A percentile compares a stretch with the other conserved stretches of the same genome.
Evolutionary conservation across 805 yeast genomes (phyloP).

Genomic region (Geotrichum ghanense): DNA sequence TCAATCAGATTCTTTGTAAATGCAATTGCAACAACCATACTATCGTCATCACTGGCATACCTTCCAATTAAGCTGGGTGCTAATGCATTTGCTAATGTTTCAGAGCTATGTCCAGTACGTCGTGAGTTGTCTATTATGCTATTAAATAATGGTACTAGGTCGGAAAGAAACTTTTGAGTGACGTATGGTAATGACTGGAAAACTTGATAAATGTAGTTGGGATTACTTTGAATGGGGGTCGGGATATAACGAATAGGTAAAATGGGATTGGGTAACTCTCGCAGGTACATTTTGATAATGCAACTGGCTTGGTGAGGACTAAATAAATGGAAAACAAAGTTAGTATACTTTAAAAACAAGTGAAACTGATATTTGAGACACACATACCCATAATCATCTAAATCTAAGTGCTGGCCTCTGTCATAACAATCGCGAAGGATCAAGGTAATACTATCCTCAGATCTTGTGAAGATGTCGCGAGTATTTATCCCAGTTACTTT

Average conservation of each 20-base stretch:
- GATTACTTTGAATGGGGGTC: slow-evolving; percentile 43
- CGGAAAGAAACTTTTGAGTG: slow-evolving; percentile 22
- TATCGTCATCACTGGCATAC: slow-evolving; percentile 34
- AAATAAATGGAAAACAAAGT: neutral
- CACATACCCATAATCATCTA: slow-evolving; percentile 39
- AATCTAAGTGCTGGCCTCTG: slow-evolving; percentile 41
- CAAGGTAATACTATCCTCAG: slow-evolving; percentile 13
- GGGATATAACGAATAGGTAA: slow-evolving; percentile 38
- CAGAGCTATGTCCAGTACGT: slow-evolving; percentile 29
- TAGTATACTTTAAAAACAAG: no score
- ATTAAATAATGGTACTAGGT: slow-evolving; percentile 38
- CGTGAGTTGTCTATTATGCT: slow-evolving; percentile 28
- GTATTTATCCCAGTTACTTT: slow-evolving; percentile 8
- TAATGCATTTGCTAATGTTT: slow-evolving; percentile 22
- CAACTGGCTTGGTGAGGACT: slow-evolving; percentile 37
- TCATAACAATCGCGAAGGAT: slow-evolving; percentile 24
- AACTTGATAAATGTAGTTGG: slow-evolving; percentile 25
- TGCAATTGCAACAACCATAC: slow-evolving; percentile 39
- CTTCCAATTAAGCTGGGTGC: slow-evolving; percentile 45
- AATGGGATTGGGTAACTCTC: slow-evolving; percentile 42
- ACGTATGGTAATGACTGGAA: slow-evolving; percentile 14
- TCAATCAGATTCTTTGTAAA: slow-evolving; percentile 42
- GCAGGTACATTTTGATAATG: slow-evolving; percentile 32
- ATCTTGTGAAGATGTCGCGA: slow-evolving; percentile 9
- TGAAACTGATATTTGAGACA: no score